phyloP scores from a whole-genome alignment of 108 stramenopile genomes.

The Parietichytrium sp. region DNA sequence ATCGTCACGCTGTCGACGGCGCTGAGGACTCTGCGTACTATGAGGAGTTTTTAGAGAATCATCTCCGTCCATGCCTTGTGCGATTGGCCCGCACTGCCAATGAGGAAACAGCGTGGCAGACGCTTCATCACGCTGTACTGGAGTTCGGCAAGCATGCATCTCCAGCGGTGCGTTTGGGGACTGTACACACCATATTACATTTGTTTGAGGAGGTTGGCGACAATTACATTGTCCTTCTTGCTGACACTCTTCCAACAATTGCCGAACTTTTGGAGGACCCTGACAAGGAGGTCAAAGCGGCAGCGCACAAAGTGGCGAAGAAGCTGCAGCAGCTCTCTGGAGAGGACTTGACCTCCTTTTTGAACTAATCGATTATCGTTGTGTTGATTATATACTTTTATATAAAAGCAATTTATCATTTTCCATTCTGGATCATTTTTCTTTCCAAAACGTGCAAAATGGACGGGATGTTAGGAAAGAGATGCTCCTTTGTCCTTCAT shows the following conservation, averaged over 20 bases:
- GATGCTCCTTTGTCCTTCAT: too few relatives aligned
- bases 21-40: not conserved
- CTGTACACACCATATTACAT: not conserved
- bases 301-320: not conserved
- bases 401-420: too few relatives aligned
- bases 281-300: not conserved
- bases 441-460: too few relatives aligned
- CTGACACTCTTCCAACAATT: slow-evolving; percentile 2
- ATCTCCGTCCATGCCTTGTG: slow-evolving; percentile 4
- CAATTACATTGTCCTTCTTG: not conserved
- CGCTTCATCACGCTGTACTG: not conserved
- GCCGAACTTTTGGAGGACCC: slow-evolving; percentile 28
- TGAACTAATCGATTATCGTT: too few relatives aligned
- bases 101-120: slow-evolving; percentile 14
- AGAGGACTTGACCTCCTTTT: slow-evolving; percentile 4
- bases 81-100: not conserved
- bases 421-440: too few relatives aligned
- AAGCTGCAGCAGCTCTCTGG: slow-evolving; percentile 28
- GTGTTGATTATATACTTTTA: too few relatives aligned
- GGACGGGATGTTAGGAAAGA: too few relatives aligned
- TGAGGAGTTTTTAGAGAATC: not conserved
- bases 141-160: slow-evolving; percentile 7
- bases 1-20: not conserved
- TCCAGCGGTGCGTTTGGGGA: not conserved
- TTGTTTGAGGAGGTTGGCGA: slow-evolving; percentile 28